phyloP scores from a whole-genome alignment of 805 yeast species.

The Sungouiella blattae region DNA sequence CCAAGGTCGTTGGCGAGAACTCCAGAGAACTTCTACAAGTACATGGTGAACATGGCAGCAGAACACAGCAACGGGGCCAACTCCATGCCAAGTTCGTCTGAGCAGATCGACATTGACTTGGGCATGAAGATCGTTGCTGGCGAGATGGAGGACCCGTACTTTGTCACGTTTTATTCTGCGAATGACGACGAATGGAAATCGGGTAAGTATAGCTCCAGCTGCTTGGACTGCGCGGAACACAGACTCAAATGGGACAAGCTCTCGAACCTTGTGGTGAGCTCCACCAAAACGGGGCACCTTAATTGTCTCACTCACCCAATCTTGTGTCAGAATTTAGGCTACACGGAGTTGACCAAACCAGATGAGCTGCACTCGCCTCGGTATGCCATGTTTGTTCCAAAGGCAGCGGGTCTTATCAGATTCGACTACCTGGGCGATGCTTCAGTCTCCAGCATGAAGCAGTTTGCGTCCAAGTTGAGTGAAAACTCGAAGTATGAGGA shows the following conservation, averaged over 20 bases:
- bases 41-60: slow-evolving; percentile 51
- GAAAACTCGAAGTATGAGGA: slow-evolving; percentile 43
- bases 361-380: slow-evolving; percentile 29
- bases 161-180: slow-evolving; percentile 68
- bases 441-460: slow-evolving; percentile 30
- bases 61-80: slow-evolving; percentile 40
- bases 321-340: slow-evolving; percentile 52
- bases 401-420: slow-evolving; percentile 42
- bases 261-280: slow-evolving; percentile 43
- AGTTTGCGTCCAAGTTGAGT: slow-evolving; percentile 46
- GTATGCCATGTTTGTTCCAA: slow-evolving; percentile 52
- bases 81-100: slow-evolving; percentile 41
- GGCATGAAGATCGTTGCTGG: slow-evolving; percentile 53
- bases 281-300: slow-evolving; percentile 50
- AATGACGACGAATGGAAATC: slow-evolving; percentile 39
- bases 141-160: slow-evolving; percentile 41
- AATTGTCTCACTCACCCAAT: slow-evolving; percentile 52
- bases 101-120: slow-evolving; percentile 34
- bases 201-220: slow-evolving; percentile 32
- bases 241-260: slow-evolving; percentile 57
- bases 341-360: slow-evolving; percentile 28
- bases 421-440: slow-evolving; percentile 42
- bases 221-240: slow-evolving; percentile 49
- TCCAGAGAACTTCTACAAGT: slow-evolving; percentile 47
- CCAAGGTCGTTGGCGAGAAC: slow-evolving; percentile 47